Percentiles rank a stretch among this genome's conserved stretches.
Conservation (phyloP, 108 stramenopile species). For the Nitzschia palea region DNA sequence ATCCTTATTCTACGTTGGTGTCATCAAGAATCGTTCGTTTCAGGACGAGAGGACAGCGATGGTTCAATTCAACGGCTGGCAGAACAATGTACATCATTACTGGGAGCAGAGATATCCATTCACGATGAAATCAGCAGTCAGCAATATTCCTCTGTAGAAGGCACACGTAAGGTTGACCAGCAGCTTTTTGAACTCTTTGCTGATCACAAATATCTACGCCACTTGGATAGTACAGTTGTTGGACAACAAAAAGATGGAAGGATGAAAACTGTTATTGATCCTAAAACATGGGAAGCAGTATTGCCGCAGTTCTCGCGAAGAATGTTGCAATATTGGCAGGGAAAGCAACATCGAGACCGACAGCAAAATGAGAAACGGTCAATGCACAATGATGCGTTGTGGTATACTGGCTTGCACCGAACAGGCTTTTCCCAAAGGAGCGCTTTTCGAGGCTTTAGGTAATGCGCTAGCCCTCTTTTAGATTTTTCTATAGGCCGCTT, state of each 20-base stretch:
- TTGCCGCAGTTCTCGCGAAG: slow-evolving; percentile 19
- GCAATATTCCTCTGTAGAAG: not conserved
- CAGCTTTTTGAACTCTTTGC: slow-evolving; percentile 72
- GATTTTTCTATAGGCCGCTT: too few species aligned
- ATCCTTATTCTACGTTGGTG: slow-evolving; percentile 69
- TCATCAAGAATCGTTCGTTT: slow-evolving; percentile 38
- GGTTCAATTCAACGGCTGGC: slow-evolving; percentile 34
- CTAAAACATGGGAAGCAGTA: slow-evolving; percentile 17
- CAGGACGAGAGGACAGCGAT: not conserved
- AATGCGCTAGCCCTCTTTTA: too few species aligned
- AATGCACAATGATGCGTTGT: not conserved
- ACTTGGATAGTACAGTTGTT: not conserved
- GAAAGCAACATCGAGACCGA: slow-evolving; percentile 11
- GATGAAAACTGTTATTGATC: slow-evolving; percentile 21
- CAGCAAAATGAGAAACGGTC: slow-evolving; percentile 6
- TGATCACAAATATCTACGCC: not conserved
- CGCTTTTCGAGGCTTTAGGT: slow-evolving; percentile 19
- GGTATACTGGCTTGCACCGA: slow-evolving; percentile 8
- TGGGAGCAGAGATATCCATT: slow-evolving; percentile 54
- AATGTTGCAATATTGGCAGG: slow-evolving; percentile 15
- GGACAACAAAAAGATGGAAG: slow-evolving; percentile 16
- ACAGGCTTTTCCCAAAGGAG: slow-evolving; percentile 2
- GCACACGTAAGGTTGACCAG: slow-evolving; percentile 37
- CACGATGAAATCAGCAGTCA: slow-evolving; percentile 43
- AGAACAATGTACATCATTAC: slow-evolving; percentile 47